Evolutionary conservation across 768 basidiomycete species (phyloP).

Genomic region (Lactifluus piperatus): DNA sequence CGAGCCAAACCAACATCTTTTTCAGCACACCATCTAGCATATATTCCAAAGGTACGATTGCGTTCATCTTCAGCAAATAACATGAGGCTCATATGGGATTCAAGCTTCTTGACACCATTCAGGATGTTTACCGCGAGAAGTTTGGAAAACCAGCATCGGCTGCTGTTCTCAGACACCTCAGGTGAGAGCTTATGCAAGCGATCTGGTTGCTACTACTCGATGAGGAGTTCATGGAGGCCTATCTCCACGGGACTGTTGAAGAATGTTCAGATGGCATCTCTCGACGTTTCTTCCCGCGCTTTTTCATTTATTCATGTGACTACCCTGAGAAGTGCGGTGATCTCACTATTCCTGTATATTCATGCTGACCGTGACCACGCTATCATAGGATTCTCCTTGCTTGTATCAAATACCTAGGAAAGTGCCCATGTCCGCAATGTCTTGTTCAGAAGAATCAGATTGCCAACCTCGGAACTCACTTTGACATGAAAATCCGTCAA

Average conservation of each 20-base stretch:
- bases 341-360: not conserved
- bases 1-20: too few species aligned
- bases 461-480: not conserved
- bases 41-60: too few species aligned
- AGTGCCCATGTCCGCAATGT: not conserved
- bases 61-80: too few species aligned
- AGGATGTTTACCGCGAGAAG: too few species aligned
- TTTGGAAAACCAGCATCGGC: too few species aligned
- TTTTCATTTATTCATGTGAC: slow-evolving; percentile 22
- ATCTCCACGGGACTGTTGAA: slow-evolving; percentile 20
- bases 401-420: not conserved
- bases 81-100: too few species aligned
- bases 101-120: too few species aligned
- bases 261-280: slow-evolving; percentile 21
- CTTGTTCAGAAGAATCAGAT: too few species aligned
- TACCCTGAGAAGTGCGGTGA: slow-evolving; percentile 26
- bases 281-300: slow-evolving; percentile 20
- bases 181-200: too few species aligned
- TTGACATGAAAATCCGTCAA: not conserved
- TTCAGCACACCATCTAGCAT: too few species aligned
- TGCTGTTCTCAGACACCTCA: too few species aligned
- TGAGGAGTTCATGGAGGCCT: slow-evolving; percentile 21
- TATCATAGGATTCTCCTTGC: not conserved
- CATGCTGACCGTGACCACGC: too few species aligned
- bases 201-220: slow-evolving; percentile 6